A percentile compares a stretch with the other conserved stretches of the same genome.
phyloP scores from a whole-genome alignment of 306 rosid species.

The Benincasa hispida region DNA sequence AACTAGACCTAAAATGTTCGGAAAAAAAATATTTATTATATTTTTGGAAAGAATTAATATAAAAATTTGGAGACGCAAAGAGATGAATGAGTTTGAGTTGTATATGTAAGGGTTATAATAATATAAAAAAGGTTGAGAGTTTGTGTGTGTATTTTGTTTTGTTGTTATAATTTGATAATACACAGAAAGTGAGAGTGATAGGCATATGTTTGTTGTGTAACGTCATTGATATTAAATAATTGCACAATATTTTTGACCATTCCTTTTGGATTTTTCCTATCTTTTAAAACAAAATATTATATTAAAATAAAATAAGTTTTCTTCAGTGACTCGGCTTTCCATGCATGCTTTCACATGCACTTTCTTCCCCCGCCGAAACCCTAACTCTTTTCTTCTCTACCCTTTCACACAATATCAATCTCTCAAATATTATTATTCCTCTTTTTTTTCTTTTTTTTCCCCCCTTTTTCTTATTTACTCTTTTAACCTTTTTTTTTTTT shows the following conservation, averaged over 20 bases:
- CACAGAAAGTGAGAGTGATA: slow-evolving; percentile 22
- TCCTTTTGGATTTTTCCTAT: slow-evolving; percentile 36
- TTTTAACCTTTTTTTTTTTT: not conserved
- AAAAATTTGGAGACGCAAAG: not conserved
- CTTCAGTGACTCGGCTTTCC: slow-evolving; percentile 51
- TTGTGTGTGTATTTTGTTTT: not conserved
- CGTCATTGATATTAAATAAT: slow-evolving; percentile 50
- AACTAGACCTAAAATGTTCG: no score
- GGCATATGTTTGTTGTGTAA: slow-evolving; percentile 36
- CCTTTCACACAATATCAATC: slow-evolving; percentile 7
- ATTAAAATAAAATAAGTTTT: slow-evolving; percentile 17
- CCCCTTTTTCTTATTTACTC: not conserved
- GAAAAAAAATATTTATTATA: no score
- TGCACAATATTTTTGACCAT: slow-evolving; percentile 36
- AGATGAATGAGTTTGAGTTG: no score
- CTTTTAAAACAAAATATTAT: slow-evolving; percentile 13
- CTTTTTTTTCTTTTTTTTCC: not conserved
- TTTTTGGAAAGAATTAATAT: not conserved
- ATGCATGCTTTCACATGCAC: slow-evolving; percentile 68
- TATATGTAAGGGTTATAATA: no score
- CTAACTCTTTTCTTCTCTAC: slow-evolving; percentile 9
- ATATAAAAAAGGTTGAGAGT: not conserved
- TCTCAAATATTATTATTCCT: not conserved
- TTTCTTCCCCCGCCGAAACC: slow-evolving; percentile 20
- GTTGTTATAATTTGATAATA: slow-evolving; percentile 13